Base-by-base conservation (phyloP, 352 stramenopile genomes). In the Globisporangium cederbergense region DNA sequence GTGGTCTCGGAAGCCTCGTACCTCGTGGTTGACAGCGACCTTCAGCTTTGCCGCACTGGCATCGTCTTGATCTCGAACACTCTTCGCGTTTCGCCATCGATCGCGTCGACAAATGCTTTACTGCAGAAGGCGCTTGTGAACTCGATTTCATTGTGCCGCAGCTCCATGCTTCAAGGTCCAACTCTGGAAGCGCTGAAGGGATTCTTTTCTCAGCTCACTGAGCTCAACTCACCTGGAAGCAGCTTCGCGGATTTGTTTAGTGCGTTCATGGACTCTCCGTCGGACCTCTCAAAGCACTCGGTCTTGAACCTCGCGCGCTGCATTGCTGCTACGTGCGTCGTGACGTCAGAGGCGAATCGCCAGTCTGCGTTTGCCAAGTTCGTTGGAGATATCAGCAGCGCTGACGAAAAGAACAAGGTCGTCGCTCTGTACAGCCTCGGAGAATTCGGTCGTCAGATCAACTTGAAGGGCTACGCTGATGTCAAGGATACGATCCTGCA, bases 41-140 rank as follows among this genome's bases (percentile, higher is more conserved):
- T 99, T 16, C 97, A 99, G 71, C 72, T 99, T 40, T 98, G 94
- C 61, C 93, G 98, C 65, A 86, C 98, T 45, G 89, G 91, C 42
- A 86, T 99, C 58, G 93, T 85, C 51, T 74, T 98, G 32, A 80
- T 95, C 40, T 85, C 81, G 28, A 86, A 90, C 51, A 73, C 91
- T 1, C 71, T 98, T 30, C 67, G 77, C 28, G 78, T 92, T 2
- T 90, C 83, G 20, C 76, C 90, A 0, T 59, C 61, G 38, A 76
- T 90, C 45, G 83, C 89, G 2, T 66, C 66, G 28, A 82, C 79
- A 1, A 78, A 90, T 13, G 80, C 83, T 22, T 57, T 96, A 13
- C 60, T 91, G 22, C 67, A 79, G 20, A 90, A 84, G 32, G 83
- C 83, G 25, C 69, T 98, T 43, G 73, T 83, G 32, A 88, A 94